A percentile compares a stretch with the other conserved stretches of the same genome.
phyloP scores from a whole-genome alignment of 768 basidiomycete genomes.

The Xerocomus brunneocitrinus region DNA sequence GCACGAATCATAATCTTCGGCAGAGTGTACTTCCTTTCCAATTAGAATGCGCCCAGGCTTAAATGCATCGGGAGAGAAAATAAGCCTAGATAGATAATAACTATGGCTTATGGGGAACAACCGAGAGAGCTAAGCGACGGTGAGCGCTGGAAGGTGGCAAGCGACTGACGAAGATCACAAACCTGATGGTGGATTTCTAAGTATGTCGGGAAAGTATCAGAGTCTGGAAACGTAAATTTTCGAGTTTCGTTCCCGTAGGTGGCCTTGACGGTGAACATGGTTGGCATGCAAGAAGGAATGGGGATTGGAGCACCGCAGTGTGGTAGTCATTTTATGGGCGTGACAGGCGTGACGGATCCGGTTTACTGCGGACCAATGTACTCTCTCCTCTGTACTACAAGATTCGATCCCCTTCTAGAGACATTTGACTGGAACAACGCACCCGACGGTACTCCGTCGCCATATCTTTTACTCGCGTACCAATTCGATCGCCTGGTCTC shows the following conservation, averaged over 20 bases:
- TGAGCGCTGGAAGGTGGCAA: constrained; percentile 14
- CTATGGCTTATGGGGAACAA: constrained; percentile 59
- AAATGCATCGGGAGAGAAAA: constrained; percentile 62
- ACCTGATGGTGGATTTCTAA: constrained; percentile 62
- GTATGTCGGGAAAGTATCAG: constrained; percentile 57
- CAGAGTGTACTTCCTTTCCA: constrained; percentile 52
- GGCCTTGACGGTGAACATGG: constrained; percentile 78
- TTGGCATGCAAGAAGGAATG: constrained; percentile 21
- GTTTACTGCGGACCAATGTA: constrained; percentile 20
- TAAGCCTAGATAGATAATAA: constrained; percentile 61
- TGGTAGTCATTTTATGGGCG: constrained; percentile 6
- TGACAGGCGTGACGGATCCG: constrained; percentile 21
- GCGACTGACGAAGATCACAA: constrained; percentile 16
- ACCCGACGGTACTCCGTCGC: constrained; percentile 44
- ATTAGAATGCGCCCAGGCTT: constrained; percentile 56
- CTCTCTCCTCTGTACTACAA: constrained; percentile 45
- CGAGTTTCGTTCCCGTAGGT: constrained; percentile 68
- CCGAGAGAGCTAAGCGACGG: constrained; percentile 53
- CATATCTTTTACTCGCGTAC: constrained; percentile 56
- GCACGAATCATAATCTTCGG: constrained; percentile 52
- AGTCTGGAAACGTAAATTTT: constrained; percentile 53
- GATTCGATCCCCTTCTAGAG: constrained; percentile 52
- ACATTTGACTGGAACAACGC: constrained; percentile 55
- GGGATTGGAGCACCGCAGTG: constrained; percentile 10
- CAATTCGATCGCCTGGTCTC: constrained; percentile 57